Evolutionary conservation across 78 protist species (phyloP), one percentile per base, ranked within the genome.

Genomic region (Dictyostelium brefeldianum): DNA sequence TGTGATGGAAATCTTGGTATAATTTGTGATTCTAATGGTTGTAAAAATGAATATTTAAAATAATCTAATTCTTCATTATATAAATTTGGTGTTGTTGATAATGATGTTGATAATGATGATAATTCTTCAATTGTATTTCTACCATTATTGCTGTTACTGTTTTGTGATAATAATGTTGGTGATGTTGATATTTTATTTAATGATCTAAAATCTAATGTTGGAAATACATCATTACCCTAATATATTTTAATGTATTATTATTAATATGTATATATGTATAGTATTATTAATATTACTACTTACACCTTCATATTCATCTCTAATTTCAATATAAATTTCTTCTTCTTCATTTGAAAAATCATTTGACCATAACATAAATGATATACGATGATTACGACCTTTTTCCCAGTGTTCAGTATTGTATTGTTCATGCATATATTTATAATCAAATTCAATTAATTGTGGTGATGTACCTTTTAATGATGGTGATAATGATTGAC

Each of bases 401-500:
- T 47, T 17, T 31, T 87, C 92, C 92, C 92, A 87, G 17, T 8
- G 7, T 11, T 18, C 11, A 1, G 29, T 4, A 48, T 87, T 64
- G 46, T 62, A 46, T 7, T 48, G 48, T 25, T 31, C 25, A 8
- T 56, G 36, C 9, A 77, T 36, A 54, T 87, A 87, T 54, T 87
- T 87, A 80, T 87, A 87, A 56, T 87, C 92, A n/a, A 87, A 27
- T 25, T 87, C 92, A 2, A 87, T 77, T 9, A 57, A 50, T 50
- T 87, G 92, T 41, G 92, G 91, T 54, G 91, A 83, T 27, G 69
- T 50, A 10, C 92, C 92, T 48, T 87, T 87, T 11, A 87, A 78
- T n/a, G 54, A n/a, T 15, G 92, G 92, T 51, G 92, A 87, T n/a
- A 87, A 80, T 57, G 92, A 87, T 64, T 87, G 92, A 0, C 50